Conservation (phyloP, 2,329 filamentous ascomycete species). For the Hypoxylon sp. region DNA sequence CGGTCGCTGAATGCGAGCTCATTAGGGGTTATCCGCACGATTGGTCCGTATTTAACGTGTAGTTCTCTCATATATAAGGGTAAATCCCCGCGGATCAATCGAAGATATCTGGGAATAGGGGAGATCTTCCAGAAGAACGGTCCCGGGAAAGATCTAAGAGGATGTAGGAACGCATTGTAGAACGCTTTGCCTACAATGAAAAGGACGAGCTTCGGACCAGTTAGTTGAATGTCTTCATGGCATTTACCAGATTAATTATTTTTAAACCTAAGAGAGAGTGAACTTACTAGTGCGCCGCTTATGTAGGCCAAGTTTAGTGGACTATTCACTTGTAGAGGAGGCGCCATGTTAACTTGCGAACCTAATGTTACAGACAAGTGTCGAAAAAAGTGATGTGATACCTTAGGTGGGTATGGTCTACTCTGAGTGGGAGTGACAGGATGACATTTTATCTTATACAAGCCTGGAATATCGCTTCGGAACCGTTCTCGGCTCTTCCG, state of each 20-base stretch:
- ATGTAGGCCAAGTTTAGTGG: constrained; percentile 25
- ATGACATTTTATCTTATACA: constrained; percentile 27
- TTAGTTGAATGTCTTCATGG: constrained; percentile 16
- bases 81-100: constrained; percentile 35
- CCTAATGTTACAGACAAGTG: constrained; percentile 3
- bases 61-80: constrained; percentile 42
- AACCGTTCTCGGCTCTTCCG: constrained; percentile 12
- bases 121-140: constrained; percentile 40
- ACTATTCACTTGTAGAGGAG: constrained; percentile 19
- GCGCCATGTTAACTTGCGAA: constrained; percentile 22
- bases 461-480: background rate
- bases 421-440: constrained; percentile 3
- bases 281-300: constrained; percentile 33
- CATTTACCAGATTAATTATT: background rate
- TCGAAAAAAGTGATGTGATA: background rate
- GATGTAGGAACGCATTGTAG: constrained; percentile 46
- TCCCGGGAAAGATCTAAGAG: constrained; percentile 44
- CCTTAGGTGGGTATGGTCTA: background rate
- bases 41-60: constrained; percentile 54
- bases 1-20: constrained; percentile 57
- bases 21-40: constrained; percentile 57
- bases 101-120: constrained; percentile 12
- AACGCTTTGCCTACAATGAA: constrained; percentile 20
- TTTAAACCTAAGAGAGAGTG: background rate
- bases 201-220: constrained; percentile 13